Base-by-base conservation (phyloP, 2,329 filamentous ascomycete species). In the Pseudocercospora musae region DNA sequence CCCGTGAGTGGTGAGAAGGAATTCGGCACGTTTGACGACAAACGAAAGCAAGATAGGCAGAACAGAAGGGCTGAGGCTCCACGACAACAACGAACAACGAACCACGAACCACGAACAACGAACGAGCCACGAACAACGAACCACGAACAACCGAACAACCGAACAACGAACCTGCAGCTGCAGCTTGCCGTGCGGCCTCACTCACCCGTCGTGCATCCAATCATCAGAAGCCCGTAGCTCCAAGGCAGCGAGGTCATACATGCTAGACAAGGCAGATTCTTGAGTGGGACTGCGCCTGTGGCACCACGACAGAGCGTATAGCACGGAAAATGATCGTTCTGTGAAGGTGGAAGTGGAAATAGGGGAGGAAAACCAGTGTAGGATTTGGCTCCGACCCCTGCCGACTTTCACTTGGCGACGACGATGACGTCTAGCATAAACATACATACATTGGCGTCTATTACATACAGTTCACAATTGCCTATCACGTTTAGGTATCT, bases 391-490 rank as follows among this genome's bases (percentile, higher is more conserved):
- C 44, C 44, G 44, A 21, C 21, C 44, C 44, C 44, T 48, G 44
- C 23, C 6, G 8, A 23, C 44, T 10, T 29, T 10, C 37, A 40
- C 48, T 29, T 52, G 48, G 21, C 48, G 23, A 50, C 21, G 23
- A 15, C 48, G 11, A 52, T 52, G 48, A 52, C 48, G 48, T 52
- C 48, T 52, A 18, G 48, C 48, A 52, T 52, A 52, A 25, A 52
- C 21, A 25, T 52, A 52, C 31, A 52, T 15, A 52, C 21, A 25
- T 52, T 52, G 11, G 44, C 13, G n/a, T n/a, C n/a, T n/a, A n/a
- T 13, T 25, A 48, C 44, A 18, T 46, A 21, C 9, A 20, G 42
- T 21, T 25, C 4, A 25, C 44, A 6, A 2, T 18, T 40, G 37
- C 37, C 37, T n/a, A 3, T 1, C 37, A 40, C 37, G 2, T n/a